Evolutionary conservation across 768 basidiomycete genomes (phyloP).

Genomic region (Sarcodon sp.): DNA sequence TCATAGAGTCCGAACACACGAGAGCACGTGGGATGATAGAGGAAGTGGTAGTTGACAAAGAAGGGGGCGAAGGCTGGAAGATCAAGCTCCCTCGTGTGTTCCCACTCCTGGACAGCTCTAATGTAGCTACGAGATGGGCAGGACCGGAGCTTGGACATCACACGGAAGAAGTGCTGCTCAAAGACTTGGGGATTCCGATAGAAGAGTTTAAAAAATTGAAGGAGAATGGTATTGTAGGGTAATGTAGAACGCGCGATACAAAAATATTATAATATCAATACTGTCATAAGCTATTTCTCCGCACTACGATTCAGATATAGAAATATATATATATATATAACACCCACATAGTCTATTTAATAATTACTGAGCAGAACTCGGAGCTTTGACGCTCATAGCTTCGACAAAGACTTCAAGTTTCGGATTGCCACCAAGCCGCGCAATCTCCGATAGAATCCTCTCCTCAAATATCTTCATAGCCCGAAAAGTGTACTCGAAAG

Average conservation of each 20-base stretch:
- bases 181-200: conserved; percentile 14
- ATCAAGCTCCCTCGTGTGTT: conserved; percentile 60
- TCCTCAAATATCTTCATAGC: conserved; percentile 56
- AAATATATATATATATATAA: no score
- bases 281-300: no score
- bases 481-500: conserved; percentile 75
- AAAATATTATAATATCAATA: no score
- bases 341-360: no score
- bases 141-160: conserved; percentile 50
- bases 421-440: conserved; percentile 64
- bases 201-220: conserved; percentile 13
- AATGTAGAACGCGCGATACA: not conserved
- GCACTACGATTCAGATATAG: no score
- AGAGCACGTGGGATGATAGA: conserved; percentile 41
- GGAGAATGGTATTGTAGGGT: conserved; percentile 13
- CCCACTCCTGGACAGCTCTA: conserved; percentile 47
- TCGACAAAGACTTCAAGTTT: conserved; percentile 47
- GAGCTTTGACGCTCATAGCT: not conserved
- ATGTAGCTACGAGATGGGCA: conserved; percentile 50
- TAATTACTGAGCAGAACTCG: no score
- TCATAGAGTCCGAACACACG: conserved; percentile 45
- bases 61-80: conserved; percentile 31
- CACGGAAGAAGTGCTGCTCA: conserved; percentile 18
- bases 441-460: conserved; percentile 60
- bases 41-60: conserved; percentile 38